phyloP scores from a whole-genome alignment of 306 rosid species.

The Quercus berberidifolia region DNA sequence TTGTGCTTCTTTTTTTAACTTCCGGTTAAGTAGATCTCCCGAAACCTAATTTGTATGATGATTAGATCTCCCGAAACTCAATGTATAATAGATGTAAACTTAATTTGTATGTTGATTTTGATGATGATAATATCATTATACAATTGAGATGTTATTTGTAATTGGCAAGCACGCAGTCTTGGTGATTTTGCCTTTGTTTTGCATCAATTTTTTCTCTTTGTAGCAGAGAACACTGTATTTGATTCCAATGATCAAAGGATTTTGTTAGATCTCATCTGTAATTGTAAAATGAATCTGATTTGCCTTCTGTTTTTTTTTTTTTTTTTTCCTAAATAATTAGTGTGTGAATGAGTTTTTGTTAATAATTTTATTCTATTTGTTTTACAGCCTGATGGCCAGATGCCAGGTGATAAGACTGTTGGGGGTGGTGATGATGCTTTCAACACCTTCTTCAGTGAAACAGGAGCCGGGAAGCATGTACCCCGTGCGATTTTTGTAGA shows the following conservation, averaged over 20 bases:
- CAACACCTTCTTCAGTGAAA: slow-evolving; percentile 86
- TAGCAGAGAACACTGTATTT: neutral
- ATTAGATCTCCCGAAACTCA: neutral
- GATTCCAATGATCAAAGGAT: neutral
- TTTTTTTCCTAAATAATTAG: neutral
- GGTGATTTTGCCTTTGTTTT: too few relatives aligned
- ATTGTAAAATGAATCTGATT: neutral
- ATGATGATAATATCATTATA: too few relatives aligned
- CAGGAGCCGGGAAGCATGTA: slow-evolving; percentile 80
- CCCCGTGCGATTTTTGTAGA: slow-evolving; percentile 84
- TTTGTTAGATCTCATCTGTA: neutral
- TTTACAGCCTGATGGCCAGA: slow-evolving; percentile 71
- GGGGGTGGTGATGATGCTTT: slow-evolving; percentile 88
- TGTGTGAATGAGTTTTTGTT: neutral
- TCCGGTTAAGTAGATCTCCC: neutral
- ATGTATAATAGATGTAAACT: too few relatives aligned
- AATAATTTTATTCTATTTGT: slow-evolving; percentile 1
- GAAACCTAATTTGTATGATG: neutral
- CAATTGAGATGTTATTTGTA: too few relatives aligned
- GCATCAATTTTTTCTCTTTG: too few relatives aligned
- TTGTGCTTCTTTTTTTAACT: too few relatives aligned
- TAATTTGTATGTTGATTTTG: neutral
- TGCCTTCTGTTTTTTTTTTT: neutral
- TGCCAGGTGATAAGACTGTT: slow-evolving; percentile 65
- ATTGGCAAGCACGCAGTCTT: too few relatives aligned